A percentile compares a stretch with the other conserved stretches of the same genome.
Conservation (phyloP, 1,284 basidiomycete genomes). For the Pulchroboletus neoregius region DNA sequence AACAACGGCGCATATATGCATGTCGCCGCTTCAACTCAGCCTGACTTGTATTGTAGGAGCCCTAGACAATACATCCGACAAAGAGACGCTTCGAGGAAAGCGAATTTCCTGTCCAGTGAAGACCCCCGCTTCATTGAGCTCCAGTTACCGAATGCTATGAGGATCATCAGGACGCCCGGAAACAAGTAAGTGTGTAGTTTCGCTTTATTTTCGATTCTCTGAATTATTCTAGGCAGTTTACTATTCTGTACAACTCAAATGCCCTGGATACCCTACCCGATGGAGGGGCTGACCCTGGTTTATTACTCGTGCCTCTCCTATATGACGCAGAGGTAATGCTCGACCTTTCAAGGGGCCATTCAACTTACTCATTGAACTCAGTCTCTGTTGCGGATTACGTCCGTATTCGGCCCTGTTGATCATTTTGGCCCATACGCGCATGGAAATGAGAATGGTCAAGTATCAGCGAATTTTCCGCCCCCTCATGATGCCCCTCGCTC, state of each 20-base stretch:
- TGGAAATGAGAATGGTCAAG: slow-evolving; percentile 23
- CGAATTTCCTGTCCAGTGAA: slow-evolving; percentile 11
- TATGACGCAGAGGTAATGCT: slow-evolving; percentile 54
- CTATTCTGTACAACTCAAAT: slow-evolving; percentile 54
- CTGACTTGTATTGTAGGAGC: slow-evolving; percentile 30
- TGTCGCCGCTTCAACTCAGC: neutral
- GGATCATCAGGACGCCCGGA: slow-evolving; percentile 34
- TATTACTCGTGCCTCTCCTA: slow-evolving; percentile 53
- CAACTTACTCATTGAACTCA: slow-evolving; percentile 13
- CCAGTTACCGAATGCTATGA: slow-evolving; percentile 54
- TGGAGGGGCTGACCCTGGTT: slow-evolving; percentile 28
- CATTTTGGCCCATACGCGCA: slow-evolving; percentile 30
- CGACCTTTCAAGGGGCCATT: neutral
- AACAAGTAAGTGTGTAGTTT: slow-evolving; percentile 23
- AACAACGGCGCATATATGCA: slow-evolving; percentile 27
- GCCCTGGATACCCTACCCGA: slow-evolving; percentile 37
- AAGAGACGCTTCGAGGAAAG: slow-evolving; percentile 17
- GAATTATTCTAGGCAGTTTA: slow-evolving; percentile 42
- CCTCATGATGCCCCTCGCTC: slow-evolving; percentile 56
- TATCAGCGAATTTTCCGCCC: slow-evolving; percentile 33
- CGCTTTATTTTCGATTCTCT: neutral
- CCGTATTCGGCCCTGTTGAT: slow-evolving; percentile 57
- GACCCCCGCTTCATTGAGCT: slow-evolving; percentile 33
- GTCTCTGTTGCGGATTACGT: slow-evolving; percentile 46
- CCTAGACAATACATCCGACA: slow-evolving; percentile 42